Percentiles rank a stretch among this genome's conserved stretches.
phyloP scores from a whole-genome alignment of 768 basidiomycete species.

The Chalciporus piperatus region DNA sequence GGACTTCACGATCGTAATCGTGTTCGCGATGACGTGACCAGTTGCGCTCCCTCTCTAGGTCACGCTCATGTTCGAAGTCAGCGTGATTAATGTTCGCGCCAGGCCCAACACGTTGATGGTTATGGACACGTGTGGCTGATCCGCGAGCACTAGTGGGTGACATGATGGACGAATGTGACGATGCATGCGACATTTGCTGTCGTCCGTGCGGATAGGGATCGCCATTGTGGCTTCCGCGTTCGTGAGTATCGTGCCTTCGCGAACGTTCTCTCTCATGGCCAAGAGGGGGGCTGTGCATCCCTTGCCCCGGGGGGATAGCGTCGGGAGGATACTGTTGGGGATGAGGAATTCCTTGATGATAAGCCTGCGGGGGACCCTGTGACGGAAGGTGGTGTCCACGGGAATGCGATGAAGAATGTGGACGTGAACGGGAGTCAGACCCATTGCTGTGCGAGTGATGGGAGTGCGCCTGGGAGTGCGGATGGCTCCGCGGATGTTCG shows the following conservation, averaged over 20 bases:
- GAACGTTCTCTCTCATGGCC: conserved; percentile 41
- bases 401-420: conserved; percentile 51
- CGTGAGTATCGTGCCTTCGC: conserved; percentile 49
- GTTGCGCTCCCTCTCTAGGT: conserved; percentile 46
- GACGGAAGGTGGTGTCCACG: conserved; percentile 44
- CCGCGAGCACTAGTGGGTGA: conserved; percentile 36
- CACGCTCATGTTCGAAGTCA: conserved; percentile 37
- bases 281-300: conserved; percentile 48
- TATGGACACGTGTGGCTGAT: conserved; percentile 47
- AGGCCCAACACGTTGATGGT: conserved; percentile 67
- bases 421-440: conserved; percentile 46
- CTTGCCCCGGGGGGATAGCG: conserved; percentile 41
- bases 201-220: conserved; percentile 33
- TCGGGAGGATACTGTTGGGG: conserved; percentile 50
- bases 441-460: conserved; percentile 41
- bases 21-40: conserved; percentile 41
- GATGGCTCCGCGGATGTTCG: conserved; percentile 32
- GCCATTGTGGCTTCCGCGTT: conserved; percentile 35
- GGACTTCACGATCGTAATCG: conserved; percentile 38
- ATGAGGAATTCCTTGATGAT: conserved; percentile 37
- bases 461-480: conserved; percentile 37
- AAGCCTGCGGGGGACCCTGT: conserved; percentile 28
- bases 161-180: conserved; percentile 33
- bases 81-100: conserved; percentile 50
- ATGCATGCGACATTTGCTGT: conserved; percentile 31